These are phyloP conservation scores for Solanum chmielewskii DNA, from an alignment of 257 asterid species.

Conservation along the genomic window DNA sequence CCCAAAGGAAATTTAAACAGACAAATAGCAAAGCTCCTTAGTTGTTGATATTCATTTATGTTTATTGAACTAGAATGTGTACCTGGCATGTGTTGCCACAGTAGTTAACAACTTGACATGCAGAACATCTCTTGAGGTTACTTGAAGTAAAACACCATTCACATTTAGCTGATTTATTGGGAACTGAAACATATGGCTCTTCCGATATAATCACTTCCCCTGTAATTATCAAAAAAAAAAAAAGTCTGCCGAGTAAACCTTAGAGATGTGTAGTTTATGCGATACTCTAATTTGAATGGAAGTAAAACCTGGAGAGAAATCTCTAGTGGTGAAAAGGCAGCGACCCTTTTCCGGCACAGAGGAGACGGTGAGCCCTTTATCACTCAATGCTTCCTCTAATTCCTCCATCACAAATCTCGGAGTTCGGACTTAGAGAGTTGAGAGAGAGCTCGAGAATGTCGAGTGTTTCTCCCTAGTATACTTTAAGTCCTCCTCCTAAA, in stretches of 20 bases:
- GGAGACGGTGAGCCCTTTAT: slow-evolving; percentile 26
- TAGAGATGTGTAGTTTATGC: neutral
- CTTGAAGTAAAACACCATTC: slow-evolving; percentile 67
- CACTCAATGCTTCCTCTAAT: slow-evolving; percentile 25
- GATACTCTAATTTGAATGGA: neutral
- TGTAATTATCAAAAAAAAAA: neutral
- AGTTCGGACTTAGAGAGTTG: neutral
- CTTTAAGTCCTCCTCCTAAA: neutral
- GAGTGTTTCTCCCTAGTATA: too few relatives aligned
- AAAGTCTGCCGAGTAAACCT: too few relatives aligned
- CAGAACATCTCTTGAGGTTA: slow-evolving; percentile 76
- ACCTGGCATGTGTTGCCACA: slow-evolving; percentile 82
- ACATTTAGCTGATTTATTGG: slow-evolving; percentile 60
- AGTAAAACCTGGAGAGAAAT: slow-evolving; percentile 62
- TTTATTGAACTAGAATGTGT: neutral
- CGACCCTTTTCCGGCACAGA: slow-evolving; percentile 71
- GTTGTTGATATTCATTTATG: neutral
- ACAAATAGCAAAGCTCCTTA: neutral
- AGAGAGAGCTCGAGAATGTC: neutral
- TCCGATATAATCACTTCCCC: slow-evolving; percentile 77
- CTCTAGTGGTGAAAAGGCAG: slow-evolving; percentile 56
- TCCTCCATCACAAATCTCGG: slow-evolving; percentile 37
- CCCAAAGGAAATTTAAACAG: neutral
- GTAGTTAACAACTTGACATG: slow-evolving; percentile 72
- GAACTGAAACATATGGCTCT: slow-evolving; percentile 71